Evolutionary conservation across 495 filamentous ascomycete species (phyloP).

Genomic region (Hypoxylon fuscum): DNA sequence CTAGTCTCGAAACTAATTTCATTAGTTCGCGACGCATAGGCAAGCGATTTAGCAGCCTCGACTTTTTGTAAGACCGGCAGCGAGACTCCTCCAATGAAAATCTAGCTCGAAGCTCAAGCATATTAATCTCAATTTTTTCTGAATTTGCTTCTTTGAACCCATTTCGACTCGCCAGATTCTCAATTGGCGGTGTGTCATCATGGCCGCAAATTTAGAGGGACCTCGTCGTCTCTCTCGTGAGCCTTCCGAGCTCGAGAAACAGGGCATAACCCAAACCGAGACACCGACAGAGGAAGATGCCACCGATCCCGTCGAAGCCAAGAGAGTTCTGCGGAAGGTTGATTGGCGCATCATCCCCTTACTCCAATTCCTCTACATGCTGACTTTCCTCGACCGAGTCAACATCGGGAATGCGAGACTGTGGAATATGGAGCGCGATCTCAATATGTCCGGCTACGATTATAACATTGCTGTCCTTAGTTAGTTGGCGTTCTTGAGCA

Average conservation of each 20-base stretch:
- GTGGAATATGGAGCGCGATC: slow-evolving; percentile 67
- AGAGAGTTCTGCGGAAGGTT: slow-evolving; percentile 59
- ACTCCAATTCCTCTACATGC: slow-evolving; percentile 62
- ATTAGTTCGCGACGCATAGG: background rate
- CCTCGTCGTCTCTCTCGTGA: background rate
- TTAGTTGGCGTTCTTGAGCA: background rate
- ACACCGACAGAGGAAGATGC: background rate
- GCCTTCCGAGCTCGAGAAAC: background rate
- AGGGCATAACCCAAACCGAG: background rate
- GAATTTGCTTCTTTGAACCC: background rate
- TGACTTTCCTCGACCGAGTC: slow-evolving; percentile 80
- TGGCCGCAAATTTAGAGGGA: background rate
- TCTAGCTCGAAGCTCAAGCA: background rate
- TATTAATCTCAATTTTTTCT: no score
- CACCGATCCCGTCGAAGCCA: slow-evolving; percentile 40
- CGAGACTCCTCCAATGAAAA: background rate
- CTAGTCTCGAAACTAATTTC: background rate
- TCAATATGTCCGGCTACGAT: slow-evolving; percentile 68
- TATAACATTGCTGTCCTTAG: slow-evolving; percentile 65
- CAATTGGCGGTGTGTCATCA: background rate
- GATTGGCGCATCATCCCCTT: slow-evolving; percentile 63
- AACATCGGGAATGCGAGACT: slow-evolving; percentile 87
- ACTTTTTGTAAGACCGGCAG: background rate
- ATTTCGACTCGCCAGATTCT: background rate
- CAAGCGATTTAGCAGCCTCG: background rate